Conservation (phyloP, 1,139 yeast genomes). For the Blastobotrys illinoisensis region DNA sequence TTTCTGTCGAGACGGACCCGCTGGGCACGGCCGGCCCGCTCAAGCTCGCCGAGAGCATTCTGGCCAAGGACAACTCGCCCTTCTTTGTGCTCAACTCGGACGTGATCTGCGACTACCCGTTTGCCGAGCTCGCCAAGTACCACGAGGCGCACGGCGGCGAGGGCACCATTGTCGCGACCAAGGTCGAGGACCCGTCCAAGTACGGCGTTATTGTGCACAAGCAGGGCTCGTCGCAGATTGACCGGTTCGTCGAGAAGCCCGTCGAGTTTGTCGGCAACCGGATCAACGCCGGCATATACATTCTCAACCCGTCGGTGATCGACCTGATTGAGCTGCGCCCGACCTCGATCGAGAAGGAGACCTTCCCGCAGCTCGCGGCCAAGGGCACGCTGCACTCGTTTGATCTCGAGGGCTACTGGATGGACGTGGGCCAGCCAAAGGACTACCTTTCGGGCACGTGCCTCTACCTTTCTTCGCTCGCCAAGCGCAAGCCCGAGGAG, state of each 20-base stretch:
- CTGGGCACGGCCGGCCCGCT: slow-evolving; percentile 99
- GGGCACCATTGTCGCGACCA: slow-evolving; percentile 98
- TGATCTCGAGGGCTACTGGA: slow-evolving; percentile 99
- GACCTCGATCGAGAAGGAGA: slow-evolving; percentile 98
- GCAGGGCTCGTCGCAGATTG: slow-evolving; percentile 88
- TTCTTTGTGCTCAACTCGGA: slow-evolving; percentile 97
- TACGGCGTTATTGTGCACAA: slow-evolving; percentile 99
- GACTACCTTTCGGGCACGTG: slow-evolving; percentile 97
- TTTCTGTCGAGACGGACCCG: slow-evolving; percentile 98
- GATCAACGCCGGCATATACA: slow-evolving; percentile 95
- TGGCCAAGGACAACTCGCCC: slow-evolving; percentile 92
- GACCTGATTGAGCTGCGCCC: slow-evolving; percentile 97
- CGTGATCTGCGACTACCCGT: slow-evolving; percentile 98
- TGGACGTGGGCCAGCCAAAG: slow-evolving; percentile 99
- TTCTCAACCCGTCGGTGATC: slow-evolving; percentile 93
- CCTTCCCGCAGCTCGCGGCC: slow-evolving; percentile 94
- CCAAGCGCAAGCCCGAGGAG: slow-evolving; percentile 70
- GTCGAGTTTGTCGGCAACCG: slow-evolving; percentile 94
- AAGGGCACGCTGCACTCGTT: slow-evolving; percentile 85
- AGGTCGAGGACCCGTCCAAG: slow-evolving; percentile 98
- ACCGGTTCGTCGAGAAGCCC: slow-evolving; percentile 98
- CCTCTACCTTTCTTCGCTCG: slow-evolving; percentile 79
- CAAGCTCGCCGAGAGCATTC: slow-evolving; percentile 90
- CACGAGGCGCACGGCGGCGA: slow-evolving; percentile 95
- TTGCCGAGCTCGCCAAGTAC: slow-evolving; percentile 85